Percentiles rank a stretch among this genome's conserved stretches.
These are phyloP conservation scores for Hyphodiscus sp. DNA, from an alignment of 2,329 filamentous ascomycete species.

Conservation along the genomic window DNA sequence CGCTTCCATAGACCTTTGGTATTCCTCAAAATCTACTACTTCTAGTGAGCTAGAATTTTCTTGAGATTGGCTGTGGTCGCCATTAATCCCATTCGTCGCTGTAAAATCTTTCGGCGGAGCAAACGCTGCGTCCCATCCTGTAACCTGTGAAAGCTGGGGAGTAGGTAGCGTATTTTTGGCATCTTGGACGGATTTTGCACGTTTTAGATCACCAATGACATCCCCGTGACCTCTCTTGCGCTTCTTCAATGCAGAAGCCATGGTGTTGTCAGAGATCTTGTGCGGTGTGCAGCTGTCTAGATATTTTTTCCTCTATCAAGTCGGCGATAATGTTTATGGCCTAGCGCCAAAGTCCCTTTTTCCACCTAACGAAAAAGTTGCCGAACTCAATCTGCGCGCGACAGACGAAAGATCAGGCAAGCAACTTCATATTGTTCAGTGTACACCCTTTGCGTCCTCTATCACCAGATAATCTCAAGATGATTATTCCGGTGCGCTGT, in stretches of 20 bases:
- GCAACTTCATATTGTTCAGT: background rate
- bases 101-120: conserved; percentile 18
- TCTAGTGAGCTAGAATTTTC: conserved; percentile 13
- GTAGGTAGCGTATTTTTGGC: no score
- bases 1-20: background rate
- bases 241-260: conserved; percentile 30
- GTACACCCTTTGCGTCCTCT: background rate
- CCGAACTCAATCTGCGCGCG: background rate
- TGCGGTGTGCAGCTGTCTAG: conserved; percentile 4
- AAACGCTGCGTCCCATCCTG: conserved; percentile 26
- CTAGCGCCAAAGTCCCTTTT: background rate
- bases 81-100: conserved; percentile 18
- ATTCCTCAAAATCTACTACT: conserved; percentile 20
- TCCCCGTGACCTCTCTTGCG: conserved; percentile 30
- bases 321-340: background rate
- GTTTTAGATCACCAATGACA: conserved; percentile 24
- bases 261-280: conserved; percentile 28
- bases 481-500: conserved; percentile 98
- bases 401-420: conserved; percentile 2
- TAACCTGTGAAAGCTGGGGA: no score
- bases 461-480: conserved; percentile 40
- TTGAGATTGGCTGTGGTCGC: conserved; percentile 2
- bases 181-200: conserved; percentile 24
- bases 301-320: background rate
- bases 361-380: background rate